Base-by-base conservation (phyloP, 768 basidiomycete species). In the Butyriboletus loyo region DNA sequence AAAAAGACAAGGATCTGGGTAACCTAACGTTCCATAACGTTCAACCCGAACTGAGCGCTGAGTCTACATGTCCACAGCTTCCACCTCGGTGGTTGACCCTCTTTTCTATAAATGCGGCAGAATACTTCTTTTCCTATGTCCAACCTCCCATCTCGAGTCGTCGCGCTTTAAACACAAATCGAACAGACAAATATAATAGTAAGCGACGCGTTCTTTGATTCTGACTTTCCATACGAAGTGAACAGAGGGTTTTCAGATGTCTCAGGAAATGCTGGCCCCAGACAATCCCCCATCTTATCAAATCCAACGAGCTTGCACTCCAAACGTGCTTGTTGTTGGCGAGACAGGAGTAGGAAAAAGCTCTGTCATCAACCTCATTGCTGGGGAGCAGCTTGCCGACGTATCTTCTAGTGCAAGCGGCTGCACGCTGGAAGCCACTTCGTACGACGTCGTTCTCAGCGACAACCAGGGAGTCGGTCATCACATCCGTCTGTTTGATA, bases 341-440 rank as follows among this genome's bases (percentile, higher is more conserved):
- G 65, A 67, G 52, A 65, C 65, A 25, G 65, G 65, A 1, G 53
- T 38, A 5, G 65, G 71, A 9, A 77, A 77, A 50, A 77, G 75
- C 51, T 73, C 72, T 2, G 63, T 75, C 28, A 55, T 76, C 49
- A 77, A 76, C 54, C 69, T 77, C 62, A 54, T 77, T 34, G 60
- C 60, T 19, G 66, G 66, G 11, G 35, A 55, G 5, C 14, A 58
- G 0, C 41, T 60, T 5, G 74, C 74, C 5, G 34, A 27, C 0
- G 61, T 66, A 8, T 72, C 70, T 10, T 61, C 63, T 19, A 19
- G 61, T 1, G 68, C 70, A 11, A 39, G 27, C 0, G 74, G 73
- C 2, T 73, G 69, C 56, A 77, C 77, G 1, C 55, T 75, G 41
- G 38, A 65, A 8, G 60, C 57, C 35, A 46, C 44, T 0, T 44